Conservation (phyloP, 2,329 filamentous ascomycete genomes). For the Xylariales sp. region DNA sequence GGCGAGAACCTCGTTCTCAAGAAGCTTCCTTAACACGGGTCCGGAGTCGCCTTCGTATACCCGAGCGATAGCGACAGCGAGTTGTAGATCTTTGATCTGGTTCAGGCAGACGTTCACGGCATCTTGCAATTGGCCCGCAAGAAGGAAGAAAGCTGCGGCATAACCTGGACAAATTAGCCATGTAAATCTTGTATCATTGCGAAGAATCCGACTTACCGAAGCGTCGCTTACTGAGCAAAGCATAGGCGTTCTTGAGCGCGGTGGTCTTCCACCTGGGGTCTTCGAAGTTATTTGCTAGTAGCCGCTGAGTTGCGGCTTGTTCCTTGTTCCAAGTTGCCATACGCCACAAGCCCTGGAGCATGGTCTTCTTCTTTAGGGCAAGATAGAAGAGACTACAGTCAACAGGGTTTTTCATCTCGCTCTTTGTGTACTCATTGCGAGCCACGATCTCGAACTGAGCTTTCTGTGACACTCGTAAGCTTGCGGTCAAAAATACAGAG, state of each 20-base stretch:
- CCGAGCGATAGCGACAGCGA: conserved; percentile 82
- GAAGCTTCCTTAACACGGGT: conserved; percentile 64
- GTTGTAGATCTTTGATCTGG: conserved; percentile 81
- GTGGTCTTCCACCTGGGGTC: conserved; percentile 83
- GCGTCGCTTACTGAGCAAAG: conserved; percentile 81
- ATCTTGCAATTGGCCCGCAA: conserved; percentile 79
- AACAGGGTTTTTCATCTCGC: conserved; percentile 81
- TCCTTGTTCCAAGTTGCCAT: conserved; percentile 90
- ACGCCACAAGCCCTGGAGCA: conserved; percentile 87
- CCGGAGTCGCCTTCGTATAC: conserved; percentile 85
- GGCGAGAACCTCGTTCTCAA: conserved; percentile 75
- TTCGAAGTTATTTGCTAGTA: conserved; percentile 87
- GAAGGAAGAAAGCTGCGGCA: conserved; percentile 89
- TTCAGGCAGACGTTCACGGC: conserved; percentile 83
- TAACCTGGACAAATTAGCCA: conserved; percentile 59
- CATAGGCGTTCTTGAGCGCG: conserved; percentile 94
- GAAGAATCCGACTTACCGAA: conserved; percentile 55
- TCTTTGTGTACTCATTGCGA: conserved; percentile 86
- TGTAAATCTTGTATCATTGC: neutral
- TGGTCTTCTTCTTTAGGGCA: conserved; percentile 82
- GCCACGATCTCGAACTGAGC: conserved; percentile 85
- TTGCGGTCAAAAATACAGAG: neutral
- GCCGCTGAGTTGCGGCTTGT: conserved; percentile 70
- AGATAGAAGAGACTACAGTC: conserved; percentile 91
- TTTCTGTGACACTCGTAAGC: conserved; percentile 40